Evolutionary conservation across 23 red algal genomes (phyloP).

Genomic region (Cyanidioschyzon merolae): DNA sequence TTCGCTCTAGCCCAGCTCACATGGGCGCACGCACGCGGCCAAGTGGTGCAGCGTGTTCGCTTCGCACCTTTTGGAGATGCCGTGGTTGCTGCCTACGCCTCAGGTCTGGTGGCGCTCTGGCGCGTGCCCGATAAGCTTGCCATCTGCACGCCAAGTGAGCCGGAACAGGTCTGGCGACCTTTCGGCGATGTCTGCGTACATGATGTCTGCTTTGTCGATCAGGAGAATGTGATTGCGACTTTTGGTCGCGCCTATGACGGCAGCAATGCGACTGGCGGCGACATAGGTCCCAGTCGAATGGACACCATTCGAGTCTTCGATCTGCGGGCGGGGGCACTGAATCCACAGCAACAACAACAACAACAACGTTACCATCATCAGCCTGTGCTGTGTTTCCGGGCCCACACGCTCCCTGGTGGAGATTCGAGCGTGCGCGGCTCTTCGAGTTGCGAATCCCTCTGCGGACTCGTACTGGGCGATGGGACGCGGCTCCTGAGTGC

Average conservation of each 20-base stretch:
- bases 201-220: background rate
- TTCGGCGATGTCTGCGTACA: background rate
- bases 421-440: background rate
- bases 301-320: slow-evolving; percentile 15
- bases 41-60: slow-evolving; percentile 1
- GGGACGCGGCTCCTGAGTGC: slow-evolving; percentile 5
- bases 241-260: background rate
- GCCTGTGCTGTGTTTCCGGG: background rate
- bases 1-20: background rate
- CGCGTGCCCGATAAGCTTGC: slow-evolving; percentile 11
- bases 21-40: background rate
- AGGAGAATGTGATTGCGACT: background rate
- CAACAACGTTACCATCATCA: background rate
- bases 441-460: background rate
- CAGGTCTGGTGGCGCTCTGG: slow-evolving; percentile 22
- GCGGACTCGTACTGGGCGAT: slow-evolving; percentile 7
- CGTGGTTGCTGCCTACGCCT: slow-evolving; percentile 17
- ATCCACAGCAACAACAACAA: too few species aligned
- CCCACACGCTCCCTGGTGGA: background rate
- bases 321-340: background rate
- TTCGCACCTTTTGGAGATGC: slow-evolving; percentile 16
- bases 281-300: background rate
- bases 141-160: background rate
- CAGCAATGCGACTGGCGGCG: background rate
- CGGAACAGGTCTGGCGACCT: background rate